phyloP scores from a whole-genome alignment of 1,284 basidiomycete species.

The Cutaneotrichosporon sp. region DNA sequence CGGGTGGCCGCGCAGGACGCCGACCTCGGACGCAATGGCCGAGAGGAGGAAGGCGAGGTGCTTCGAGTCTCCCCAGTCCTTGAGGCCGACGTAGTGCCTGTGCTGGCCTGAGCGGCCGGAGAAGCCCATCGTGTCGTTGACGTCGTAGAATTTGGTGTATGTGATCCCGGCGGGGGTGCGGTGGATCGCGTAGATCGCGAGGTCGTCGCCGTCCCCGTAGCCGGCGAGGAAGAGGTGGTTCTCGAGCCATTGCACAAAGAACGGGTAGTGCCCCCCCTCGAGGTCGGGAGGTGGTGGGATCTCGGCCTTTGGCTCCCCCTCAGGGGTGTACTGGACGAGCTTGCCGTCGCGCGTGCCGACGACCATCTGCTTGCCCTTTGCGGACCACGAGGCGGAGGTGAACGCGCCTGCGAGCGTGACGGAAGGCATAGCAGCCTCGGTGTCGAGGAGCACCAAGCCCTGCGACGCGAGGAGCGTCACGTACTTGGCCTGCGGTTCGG shows the following conservation, averaged over 20 bases:
- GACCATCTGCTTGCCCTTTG: conserved; percentile 60
- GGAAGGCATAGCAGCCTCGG: conserved; percentile 34
- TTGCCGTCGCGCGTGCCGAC: conserved; percentile 54
- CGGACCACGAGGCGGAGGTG: conserved; percentile 57
- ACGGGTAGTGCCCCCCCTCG: conserved; percentile 31
- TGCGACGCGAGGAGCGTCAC: conserved; percentile 48
- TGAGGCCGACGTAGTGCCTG: conserved; percentile 51
- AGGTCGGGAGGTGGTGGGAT: conserved; percentile 52
- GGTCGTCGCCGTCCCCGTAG: conserved; percentile 53
- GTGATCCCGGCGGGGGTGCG: conserved; percentile 42
- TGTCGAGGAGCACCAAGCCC: conserved; percentile 45
- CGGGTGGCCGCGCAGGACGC: conserved; percentile 39
- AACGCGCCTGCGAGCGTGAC: conserved; percentile 38
- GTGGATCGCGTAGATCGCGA: conserved; percentile 48
- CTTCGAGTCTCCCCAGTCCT: conserved; percentile 50
- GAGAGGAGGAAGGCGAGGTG: conserved; percentile 55
- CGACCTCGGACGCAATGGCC: conserved; percentile 53
- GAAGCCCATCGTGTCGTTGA: conserved; percentile 50
- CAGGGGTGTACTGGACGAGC: conserved; percentile 57
- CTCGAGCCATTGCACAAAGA: conserved; percentile 58
- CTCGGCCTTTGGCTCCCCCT: conserved; percentile 56
- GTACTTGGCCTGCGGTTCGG: conserved; percentile 43
- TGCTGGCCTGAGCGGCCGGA: conserved; percentile 39
- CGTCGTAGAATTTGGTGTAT: conserved; percentile 53
- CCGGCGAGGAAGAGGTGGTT: conserved; percentile 58